Percentiles rank a stretch among this genome's conserved stretches.
phyloP scores from a whole-genome alignment of 2,329 filamentous ascomycete species.

The Mycosphaerella arachidis region DNA sequence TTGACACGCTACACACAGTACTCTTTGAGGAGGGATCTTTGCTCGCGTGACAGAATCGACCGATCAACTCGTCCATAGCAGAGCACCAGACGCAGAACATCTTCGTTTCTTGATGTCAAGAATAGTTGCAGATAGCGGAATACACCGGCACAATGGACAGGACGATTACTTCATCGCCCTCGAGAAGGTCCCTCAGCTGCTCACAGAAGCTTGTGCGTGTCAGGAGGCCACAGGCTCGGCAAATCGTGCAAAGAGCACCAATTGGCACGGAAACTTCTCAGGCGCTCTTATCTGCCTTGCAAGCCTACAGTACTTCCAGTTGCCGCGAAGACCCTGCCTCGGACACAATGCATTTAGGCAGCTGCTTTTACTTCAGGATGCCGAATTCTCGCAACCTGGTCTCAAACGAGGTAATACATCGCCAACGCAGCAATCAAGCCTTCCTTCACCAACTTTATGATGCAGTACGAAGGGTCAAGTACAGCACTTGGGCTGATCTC shows the following conservation, averaged over 20 bases:
- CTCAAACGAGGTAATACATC: background rate
- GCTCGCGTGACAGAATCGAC: background rate
- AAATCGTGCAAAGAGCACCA: background rate
- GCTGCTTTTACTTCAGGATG: constrained; percentile 1
- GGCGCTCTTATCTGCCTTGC: background rate
- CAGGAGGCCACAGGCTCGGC: background rate
- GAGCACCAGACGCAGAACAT: background rate
- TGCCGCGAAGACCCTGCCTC: background rate
- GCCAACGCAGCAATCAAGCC: background rate
- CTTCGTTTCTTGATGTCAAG: background rate
- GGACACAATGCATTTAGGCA: background rate
- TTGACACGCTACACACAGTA: constrained; percentile 1
- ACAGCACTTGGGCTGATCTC: background rate
- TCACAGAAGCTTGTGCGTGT: background rate
- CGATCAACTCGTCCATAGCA: background rate
- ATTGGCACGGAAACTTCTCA: background rate
- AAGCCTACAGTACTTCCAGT: background rate
- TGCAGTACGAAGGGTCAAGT: constrained; percentile 1
- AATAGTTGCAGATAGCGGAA: background rate
- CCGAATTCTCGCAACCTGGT: background rate
- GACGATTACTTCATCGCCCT: background rate
- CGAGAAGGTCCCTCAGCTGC: background rate
- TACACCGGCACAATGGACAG: background rate
- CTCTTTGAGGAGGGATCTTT: background rate
- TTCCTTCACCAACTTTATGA: background rate